Base-by-base conservation (phyloP, 345 rosid species). In the Aethionema arabicum region DNA sequence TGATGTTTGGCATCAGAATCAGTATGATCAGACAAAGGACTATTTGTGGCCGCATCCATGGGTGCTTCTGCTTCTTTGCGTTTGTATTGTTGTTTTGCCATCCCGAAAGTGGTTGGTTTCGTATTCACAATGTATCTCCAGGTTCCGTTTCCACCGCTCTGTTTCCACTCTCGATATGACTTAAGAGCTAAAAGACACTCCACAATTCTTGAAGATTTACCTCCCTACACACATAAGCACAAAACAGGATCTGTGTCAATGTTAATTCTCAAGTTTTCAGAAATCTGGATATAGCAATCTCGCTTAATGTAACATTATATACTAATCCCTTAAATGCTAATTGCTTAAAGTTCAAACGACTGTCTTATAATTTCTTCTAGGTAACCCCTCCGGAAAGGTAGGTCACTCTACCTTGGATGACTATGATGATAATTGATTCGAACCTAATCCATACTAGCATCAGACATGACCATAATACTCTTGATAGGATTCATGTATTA, bases 151-250 rank as follows among this genome's bases (percentile, higher is more conserved):
- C 88, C 96, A 61, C 93, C 97, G 16, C 70, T 74, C 59, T 80
- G 84, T 59, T 85, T 92, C 96, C 98, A 89, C 51, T 87, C 98
- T 10, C 78, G 56, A 54, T 89, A 92, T 50, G 93, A 81, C 78
- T 92, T 89, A 39, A 89, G 83, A 8, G 93, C 98, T 73, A 92
- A 81, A 55, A 87, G 86, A 79, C 84, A 80, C 49, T 83, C 82
- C 63, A 87, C 93, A 64, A 89, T 71, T 80, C 96, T 85, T 32
- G 81, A 53, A 16, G 95, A 79, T 71, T 88, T 83, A 55, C 96
- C 96, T 64, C 90, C 85, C 96, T 88, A 73, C n/a, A 39, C 72
- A 46, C 44, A 69, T 35, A 43, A 36, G 8, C 43, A 13, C 68
- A 41, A 6, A 61, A 54, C 47, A 67, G 7, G 58, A 32, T 42